phyloP scores from a whole-genome alignment of 805 yeast genomes.

The Saccharomyces jurei region DNA sequence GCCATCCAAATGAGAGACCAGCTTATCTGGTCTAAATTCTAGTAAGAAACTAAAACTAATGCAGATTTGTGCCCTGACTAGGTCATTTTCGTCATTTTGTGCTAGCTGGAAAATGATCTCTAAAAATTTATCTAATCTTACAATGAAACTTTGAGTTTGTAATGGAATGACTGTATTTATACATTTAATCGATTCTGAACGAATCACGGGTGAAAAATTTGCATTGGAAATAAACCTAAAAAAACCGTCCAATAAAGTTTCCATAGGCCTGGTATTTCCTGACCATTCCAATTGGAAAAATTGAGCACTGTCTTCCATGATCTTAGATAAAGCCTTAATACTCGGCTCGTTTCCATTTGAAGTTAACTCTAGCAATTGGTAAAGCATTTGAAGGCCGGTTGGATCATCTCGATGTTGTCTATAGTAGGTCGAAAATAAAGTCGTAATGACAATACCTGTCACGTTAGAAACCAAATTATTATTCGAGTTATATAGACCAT shows the following conservation, averaged over 20 bases:
- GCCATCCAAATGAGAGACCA: conserved; percentile 76
- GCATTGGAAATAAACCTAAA: conserved; percentile 41
- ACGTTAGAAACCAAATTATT: conserved; percentile 61
- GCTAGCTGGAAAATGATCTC: conserved; percentile 63
- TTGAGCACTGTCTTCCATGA: conserved; percentile 79
- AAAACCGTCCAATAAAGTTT: conserved; percentile 57
- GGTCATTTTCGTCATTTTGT: conserved; percentile 41
- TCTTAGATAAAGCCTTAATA: conserved; percentile 70
- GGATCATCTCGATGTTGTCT: conserved; percentile 31
- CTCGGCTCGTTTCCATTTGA: conserved; percentile 36
- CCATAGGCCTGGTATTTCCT: conserved; percentile 55
- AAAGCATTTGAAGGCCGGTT: conserved; percentile 58
- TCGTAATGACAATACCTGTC: conserved; percentile 83
- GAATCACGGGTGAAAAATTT: conserved; percentile 36
- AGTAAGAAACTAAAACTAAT: conserved; percentile 62
- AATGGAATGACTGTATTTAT: conserved; percentile 68
- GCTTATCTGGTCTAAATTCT: conserved; percentile 71
- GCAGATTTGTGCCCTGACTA: conserved; percentile 69
- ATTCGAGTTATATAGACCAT: conserved; percentile 31
- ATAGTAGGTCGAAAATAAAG: conserved; percentile 52
- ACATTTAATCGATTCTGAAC: conserved; percentile 60
- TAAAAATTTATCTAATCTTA: conserved; percentile 60
- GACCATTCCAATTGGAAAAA: conserved; percentile 57
- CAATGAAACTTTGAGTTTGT: conserved; percentile 56
- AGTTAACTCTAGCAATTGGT: conserved; percentile 57